A percentile compares a stretch with the other conserved stretches of the same genome.
These are phyloP conservation scores for Tuber indicum DNA, from an alignment of 495 filamentous ascomycete species.

Conservation along the genomic window DNA sequence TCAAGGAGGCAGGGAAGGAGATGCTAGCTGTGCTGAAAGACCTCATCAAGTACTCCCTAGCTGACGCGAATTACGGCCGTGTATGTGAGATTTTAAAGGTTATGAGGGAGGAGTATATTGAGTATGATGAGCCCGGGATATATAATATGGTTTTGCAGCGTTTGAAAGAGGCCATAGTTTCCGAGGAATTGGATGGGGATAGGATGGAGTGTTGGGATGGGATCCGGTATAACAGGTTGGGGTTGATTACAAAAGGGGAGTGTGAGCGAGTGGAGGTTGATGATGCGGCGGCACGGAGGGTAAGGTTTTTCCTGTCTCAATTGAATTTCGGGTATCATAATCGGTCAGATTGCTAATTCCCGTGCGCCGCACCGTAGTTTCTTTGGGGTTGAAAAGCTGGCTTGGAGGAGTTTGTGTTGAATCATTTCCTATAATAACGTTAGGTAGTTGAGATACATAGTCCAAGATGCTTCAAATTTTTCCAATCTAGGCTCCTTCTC, in stretches of 20 bases:
- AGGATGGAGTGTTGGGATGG: slow-evolving; percentile 76
- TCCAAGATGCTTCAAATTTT: neutral
- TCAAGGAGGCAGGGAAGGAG: slow-evolving; percentile 65
- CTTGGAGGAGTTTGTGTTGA: neutral
- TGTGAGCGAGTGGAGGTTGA: slow-evolving; percentile 35
- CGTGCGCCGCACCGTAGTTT: neutral
- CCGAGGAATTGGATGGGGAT: slow-evolving; percentile 70
- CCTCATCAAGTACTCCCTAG: slow-evolving; percentile 65
- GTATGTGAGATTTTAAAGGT: slow-evolving; percentile 70
- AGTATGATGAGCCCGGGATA: slow-evolving; percentile 64
- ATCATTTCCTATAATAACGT: neutral
- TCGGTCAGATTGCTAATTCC: neutral
- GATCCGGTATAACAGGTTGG: slow-evolving; percentile 59
- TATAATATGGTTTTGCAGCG: slow-evolving; percentile 70
- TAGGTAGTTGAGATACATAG: neutral
- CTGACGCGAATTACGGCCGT: slow-evolving; percentile 64
- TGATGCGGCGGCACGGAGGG: slow-evolving; percentile 29
- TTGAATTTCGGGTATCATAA: neutral
- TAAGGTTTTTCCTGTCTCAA: neutral
- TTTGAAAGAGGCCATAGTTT: slow-evolving; percentile 66
- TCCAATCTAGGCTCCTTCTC: neutral
- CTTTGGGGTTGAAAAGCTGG: slow-evolving; percentile 15
- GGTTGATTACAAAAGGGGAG: slow-evolving; percentile 61
- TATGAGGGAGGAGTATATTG: slow-evolving; percentile 68
- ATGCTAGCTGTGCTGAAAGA: slow-evolving; percentile 64